Conservation (phyloP, 352 stramenopile species). For the Plasmopara viticola region DNA sequence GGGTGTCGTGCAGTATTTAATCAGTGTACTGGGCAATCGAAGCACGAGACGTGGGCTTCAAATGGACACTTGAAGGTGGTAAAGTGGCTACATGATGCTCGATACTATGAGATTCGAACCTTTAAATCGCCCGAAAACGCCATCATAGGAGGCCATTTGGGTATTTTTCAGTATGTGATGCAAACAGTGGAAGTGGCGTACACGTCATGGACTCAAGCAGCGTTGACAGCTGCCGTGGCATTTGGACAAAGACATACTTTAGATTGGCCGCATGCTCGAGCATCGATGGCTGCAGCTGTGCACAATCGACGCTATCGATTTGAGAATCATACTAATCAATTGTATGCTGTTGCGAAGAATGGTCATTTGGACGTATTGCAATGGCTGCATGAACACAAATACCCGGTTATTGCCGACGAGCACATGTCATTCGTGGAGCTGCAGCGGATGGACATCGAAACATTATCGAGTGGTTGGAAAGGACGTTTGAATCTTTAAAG, state of each 20-base stretch:
- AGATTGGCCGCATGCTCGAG: constrained; percentile 28
- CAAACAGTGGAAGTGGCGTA: constrained; percentile 26
- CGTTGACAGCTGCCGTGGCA: constrained; percentile 20
- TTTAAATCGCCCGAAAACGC: constrained; percentile 35
- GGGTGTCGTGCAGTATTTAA: constrained; percentile 31
- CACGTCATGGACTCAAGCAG: constrained; percentile 32
- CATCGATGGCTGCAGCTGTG: constrained; percentile 6
- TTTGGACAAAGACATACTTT: constrained; percentile 25
- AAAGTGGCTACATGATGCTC: constrained; percentile 28
- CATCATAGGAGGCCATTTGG: constrained; percentile 33
- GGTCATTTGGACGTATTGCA: constrained; percentile 26
- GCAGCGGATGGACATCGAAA: constrained; percentile 15
- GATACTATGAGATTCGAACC: constrained; percentile 34
- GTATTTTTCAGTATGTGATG: constrained; percentile 38
- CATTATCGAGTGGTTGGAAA: constrained; percentile 28
- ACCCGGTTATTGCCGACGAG: constrained; percentile 27
- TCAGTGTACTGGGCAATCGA: constrained; percentile 30
- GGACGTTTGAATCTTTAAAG: constrained; percentile 12
- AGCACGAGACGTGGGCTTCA: constrained; percentile 26
- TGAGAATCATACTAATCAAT: constrained; percentile 22
- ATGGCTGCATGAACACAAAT: constrained; percentile 24
- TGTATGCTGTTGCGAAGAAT: constrained; percentile 21
- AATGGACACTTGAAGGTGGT: constrained; percentile 34
- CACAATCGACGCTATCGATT: constrained; percentile 20
- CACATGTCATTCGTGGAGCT: constrained; percentile 26